These are phyloP conservation scores for Sclerotinia minor DNA, from an alignment of 2,329 filamentous ascomycete genomes.

Conservation along the genomic window DNA sequence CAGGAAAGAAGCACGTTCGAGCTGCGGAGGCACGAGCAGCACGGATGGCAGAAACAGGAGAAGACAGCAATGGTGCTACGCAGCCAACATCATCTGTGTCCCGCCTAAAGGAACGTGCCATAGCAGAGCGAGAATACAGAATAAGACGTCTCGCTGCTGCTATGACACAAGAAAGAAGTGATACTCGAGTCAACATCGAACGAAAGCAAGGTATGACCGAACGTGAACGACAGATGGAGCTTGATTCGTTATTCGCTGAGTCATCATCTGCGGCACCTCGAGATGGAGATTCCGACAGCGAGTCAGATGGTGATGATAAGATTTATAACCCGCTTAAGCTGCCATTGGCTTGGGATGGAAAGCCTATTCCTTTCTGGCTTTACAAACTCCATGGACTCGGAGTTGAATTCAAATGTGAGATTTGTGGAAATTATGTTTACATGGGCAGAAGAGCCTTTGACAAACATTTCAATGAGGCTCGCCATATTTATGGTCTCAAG, in stretches of 20 bases:
- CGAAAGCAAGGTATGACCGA: constrained; percentile 97
- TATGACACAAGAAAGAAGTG: constrained; percentile 83
- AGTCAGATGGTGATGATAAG: constrained; percentile 76
- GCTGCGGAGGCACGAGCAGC: constrained; percentile 67
- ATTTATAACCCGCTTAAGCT: constrained; percentile 97
- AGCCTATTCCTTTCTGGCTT: constrained; percentile 98
- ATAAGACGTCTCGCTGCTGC: constrained; percentile 76
- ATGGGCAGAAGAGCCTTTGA: constrained; percentile 95
- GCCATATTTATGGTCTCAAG: constrained; percentile 91
- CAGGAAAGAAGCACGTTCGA: constrained; percentile 89
- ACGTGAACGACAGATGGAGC: constrained; percentile 87
- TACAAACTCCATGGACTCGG: constrained; percentile 96
- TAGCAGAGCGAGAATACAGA: constrained; percentile 85
- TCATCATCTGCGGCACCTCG: constrained; percentile 45
- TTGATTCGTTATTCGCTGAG: constrained; percentile 79
- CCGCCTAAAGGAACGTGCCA: constrained; percentile 80
- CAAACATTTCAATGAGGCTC: constrained; percentile 95
- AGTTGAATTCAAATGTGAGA: constrained; percentile 92
- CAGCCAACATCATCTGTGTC: constrained; percentile 40
- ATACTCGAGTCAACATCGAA: constrained; percentile 93
- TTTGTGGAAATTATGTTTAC: constrained; percentile 98
- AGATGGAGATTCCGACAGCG: constrained; percentile 58
- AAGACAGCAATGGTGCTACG: constrained; percentile 33
- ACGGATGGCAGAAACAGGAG: constrained; percentile 46
- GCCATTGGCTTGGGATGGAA: constrained; percentile 95